A percentile compares a stretch with the other conserved stretches of the same genome.
phyloP scores from a whole-genome alignment of 768 basidiomycete species.

The Cyclocybe cylindracea region DNA sequence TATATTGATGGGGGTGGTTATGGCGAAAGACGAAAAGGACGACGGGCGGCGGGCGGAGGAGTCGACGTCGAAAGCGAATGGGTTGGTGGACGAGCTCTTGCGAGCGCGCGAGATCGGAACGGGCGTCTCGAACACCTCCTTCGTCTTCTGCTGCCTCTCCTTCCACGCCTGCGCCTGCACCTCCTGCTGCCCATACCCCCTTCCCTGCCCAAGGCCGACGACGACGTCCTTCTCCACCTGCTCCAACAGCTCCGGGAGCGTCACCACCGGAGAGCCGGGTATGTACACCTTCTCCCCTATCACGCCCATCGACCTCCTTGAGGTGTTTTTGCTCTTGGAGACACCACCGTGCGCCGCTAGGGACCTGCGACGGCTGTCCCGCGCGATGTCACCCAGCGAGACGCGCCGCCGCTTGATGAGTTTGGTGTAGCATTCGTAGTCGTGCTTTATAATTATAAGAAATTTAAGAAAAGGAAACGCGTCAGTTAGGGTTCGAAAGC shows the following conservation, averaged over 20 bases:
- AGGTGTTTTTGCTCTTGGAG: too few species aligned
- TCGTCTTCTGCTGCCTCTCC: neutral
- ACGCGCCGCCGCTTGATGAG: slow-evolving; percentile 30
- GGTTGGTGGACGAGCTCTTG: too few species aligned
- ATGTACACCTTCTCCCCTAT: slow-evolving; percentile 55
- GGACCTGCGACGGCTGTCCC: slow-evolving; percentile 34
- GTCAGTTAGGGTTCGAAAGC: neutral
- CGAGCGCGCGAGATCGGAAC: too few species aligned
- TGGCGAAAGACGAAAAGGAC: too few species aligned
- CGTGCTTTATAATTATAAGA: slow-evolving; percentile 49
- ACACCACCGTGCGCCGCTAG: slow-evolving; percentile 29
- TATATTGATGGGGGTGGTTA: too few species aligned
- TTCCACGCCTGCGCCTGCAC: slow-evolving; percentile 2
- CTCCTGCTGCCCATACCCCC: neutral
- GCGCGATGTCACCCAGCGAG: slow-evolving; percentile 34
- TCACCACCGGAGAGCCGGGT: slow-evolving; percentile 53
- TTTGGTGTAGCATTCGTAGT: slow-evolving; percentile 81
- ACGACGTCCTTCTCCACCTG: slow-evolving; percentile 58
- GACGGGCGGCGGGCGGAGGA: too few species aligned
- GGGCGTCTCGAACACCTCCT: slow-evolving; percentile 32
- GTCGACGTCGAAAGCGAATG: too few species aligned
- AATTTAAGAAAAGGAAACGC: slow-evolving; percentile 4
- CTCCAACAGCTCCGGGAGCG: slow-evolving; percentile 55
- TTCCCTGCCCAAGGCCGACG: slow-evolving; percentile 11
- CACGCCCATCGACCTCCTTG: slow-evolving; percentile 37